phyloP scores from a whole-genome alignment of 1,139 yeast genomes.

The Debaryomycetaceae sp. region DNA sequence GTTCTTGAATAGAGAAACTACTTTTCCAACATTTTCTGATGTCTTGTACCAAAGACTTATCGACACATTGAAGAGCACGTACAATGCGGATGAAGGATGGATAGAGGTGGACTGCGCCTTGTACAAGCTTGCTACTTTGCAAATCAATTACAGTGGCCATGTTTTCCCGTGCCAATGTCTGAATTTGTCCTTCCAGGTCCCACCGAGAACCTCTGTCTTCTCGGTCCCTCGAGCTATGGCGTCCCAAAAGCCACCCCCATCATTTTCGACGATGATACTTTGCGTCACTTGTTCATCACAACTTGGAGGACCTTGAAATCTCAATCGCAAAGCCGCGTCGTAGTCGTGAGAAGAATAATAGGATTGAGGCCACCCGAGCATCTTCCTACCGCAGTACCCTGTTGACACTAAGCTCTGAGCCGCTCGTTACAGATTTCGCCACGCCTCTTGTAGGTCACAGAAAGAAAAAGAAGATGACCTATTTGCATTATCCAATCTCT shows the following conservation, averaged over 20 bases:
- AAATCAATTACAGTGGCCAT: conserved; percentile 43
- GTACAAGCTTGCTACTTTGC: conserved; percentile 11
- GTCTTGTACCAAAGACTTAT: conserved; percentile 11
- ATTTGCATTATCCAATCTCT: too few species aligned
- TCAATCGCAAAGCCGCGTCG: conserved; percentile 54
- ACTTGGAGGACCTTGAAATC: conserved; percentile 53
- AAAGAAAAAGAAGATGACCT: too few species aligned
- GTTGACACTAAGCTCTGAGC: too few species aligned
- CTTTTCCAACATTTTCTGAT: conserved; percentile 29
- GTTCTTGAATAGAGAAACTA: conserved; percentile 11
- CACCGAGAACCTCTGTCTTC: conserved; percentile 12
- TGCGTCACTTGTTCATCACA: conserved; percentile 69
- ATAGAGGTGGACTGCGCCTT: conserved; percentile 19
- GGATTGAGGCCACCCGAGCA: too few species aligned
- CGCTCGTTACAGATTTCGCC: too few species aligned
- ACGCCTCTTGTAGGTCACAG: too few species aligned
- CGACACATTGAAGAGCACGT: conserved; percentile 21
- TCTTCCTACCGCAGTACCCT: conserved; percentile 23
- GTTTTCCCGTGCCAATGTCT: conserved; percentile 34
- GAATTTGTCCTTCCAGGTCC: conserved; percentile 23
- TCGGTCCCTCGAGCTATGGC: conserved; percentile 24
- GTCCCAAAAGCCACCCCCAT: conserved; percentile 13
- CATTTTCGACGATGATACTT: conserved; percentile 60
- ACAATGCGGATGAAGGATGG: conserved; percentile 17
- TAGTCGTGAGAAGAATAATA: conserved; percentile 26